Evolutionary conservation across 2,329 filamentous ascomycete species (phyloP).

Genomic region (Pseudogymnoascus sp.): DNA sequence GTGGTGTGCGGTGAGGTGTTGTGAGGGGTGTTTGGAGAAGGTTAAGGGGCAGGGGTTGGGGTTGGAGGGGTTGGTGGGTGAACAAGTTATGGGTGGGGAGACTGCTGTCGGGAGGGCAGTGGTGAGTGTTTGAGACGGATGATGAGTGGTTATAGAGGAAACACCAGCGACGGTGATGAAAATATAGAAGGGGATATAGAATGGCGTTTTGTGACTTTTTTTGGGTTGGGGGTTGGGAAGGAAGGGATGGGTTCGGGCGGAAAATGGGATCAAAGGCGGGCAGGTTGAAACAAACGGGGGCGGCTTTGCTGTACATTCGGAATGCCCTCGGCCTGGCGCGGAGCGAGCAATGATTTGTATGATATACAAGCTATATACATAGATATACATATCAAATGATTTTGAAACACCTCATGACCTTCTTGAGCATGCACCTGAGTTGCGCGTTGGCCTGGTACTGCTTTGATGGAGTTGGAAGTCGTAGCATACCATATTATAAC

Average conservation of each 20-base stretch:
- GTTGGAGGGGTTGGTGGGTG: neutral
- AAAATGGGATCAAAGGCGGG: neutral
- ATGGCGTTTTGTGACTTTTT: neutral
- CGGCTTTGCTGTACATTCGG: neutral
- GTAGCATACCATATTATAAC: neutral
- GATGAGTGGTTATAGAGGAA: neutral
- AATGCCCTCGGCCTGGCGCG: constrained; percentile 4
- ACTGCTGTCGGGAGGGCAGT: neutral
- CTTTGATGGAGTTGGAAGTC: too few relatives aligned
- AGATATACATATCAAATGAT: neutral
- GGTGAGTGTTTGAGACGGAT: neutral
- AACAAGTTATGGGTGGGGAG: neutral
- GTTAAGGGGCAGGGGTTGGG: neutral
- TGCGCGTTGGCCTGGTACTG: neutral
- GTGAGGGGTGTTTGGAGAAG: constrained; percentile 24
- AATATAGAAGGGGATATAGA: neutral
- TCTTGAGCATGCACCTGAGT: neutral
- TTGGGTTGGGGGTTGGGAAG: neutral
- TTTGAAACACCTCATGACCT: neutral
- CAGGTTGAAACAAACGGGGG: neutral
- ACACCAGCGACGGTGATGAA: neutral
- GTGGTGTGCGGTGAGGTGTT: constrained; percentile 28
- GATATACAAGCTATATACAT: constrained; percentile 5
- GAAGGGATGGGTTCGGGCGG: neutral
- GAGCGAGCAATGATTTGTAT: constrained; percentile 2